A percentile compares a stretch with the other conserved stretches of the same genome.
Conservation (phyloP, 768 basidiomycete species). For the Psilocybe tampanensis region DNA sequence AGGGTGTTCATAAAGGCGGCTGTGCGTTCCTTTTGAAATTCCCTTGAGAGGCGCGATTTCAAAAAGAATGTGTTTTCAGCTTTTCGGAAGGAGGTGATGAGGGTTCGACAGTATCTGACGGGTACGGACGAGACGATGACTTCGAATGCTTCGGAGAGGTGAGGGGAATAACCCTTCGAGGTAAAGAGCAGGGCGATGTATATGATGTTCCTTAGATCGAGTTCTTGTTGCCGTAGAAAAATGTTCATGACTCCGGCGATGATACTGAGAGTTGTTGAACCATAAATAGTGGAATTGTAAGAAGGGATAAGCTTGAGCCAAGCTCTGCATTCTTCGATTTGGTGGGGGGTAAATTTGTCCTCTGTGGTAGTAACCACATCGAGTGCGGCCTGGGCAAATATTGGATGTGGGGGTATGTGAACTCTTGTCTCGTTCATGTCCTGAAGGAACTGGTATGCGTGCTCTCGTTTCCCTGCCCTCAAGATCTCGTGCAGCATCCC, state of each 20-base stretch:
- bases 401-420: slow-evolving; percentile 28
- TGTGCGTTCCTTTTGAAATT: too few relatives aligned
- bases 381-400: slow-evolving; percentile 31
- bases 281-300: background rate
- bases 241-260: slow-evolving; percentile 26
- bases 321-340: slow-evolving; percentile 19
- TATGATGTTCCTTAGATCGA: slow-evolving; percentile 27
- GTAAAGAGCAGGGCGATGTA: slow-evolving; percentile 36
- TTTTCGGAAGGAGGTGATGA: slow-evolving; percentile 6
- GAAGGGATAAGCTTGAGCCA: slow-evolving; percentile 40
- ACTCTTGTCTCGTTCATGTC: slow-evolving; percentile 33
- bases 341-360: slow-evolving; percentile 11
- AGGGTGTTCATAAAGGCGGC: too few relatives aligned
- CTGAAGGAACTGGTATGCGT: slow-evolving; percentile 18
- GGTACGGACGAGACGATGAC: slow-evolving; percentile 1
- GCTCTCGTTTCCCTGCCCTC: background rate
- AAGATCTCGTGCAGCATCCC: background rate
- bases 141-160: slow-evolving; percentile 29
- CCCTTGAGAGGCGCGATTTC: too few relatives aligned
- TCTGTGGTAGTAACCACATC: slow-evolving; percentile 17
- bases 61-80: background rate
- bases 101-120: slow-evolving; percentile 16
- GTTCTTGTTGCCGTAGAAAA: slow-evolving; percentile 18
- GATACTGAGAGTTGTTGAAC: slow-evolving; percentile 20
- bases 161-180: slow-evolving; percentile 37